Evolutionary conservation across 306 rosid species (phyloP).

Genomic region (Aeschynomene evenia): DNA sequence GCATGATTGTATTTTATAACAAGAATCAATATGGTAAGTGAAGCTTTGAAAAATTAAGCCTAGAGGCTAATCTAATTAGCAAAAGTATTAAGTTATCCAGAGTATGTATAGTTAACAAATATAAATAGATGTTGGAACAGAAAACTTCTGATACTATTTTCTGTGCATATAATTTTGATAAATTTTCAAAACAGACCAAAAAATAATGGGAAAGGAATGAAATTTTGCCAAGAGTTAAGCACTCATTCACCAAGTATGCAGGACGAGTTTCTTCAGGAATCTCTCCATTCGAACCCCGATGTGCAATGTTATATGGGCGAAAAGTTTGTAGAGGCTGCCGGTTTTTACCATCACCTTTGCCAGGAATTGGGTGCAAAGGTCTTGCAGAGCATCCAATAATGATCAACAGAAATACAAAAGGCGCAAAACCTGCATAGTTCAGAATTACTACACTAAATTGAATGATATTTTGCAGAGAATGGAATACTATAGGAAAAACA

Average conservation of each 20-base stretch:
- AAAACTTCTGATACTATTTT: not conserved
- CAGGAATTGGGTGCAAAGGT: constrained; percentile 68
- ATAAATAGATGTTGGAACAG: not conserved
- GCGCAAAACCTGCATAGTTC: constrained; percentile 47
- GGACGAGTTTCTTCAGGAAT: constrained; percentile 85
- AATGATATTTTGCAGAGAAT: not conserved
- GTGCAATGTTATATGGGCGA: constrained; percentile 81
- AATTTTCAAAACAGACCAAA: constrained; percentile 9
- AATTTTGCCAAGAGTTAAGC: constrained; percentile 14
- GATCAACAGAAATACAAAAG: constrained; percentile 45
- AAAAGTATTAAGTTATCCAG: not conserved
- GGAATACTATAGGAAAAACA: not conserved
- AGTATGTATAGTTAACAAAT: constrained; percentile 11
- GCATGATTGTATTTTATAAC: not conserved
- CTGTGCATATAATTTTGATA: not conserved
- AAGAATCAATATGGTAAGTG: not conserved
- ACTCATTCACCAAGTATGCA: constrained; percentile 63
- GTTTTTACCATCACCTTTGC: constrained; percentile 31
- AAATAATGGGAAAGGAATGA: not conserved
- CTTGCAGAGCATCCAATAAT: constrained; percentile 62
- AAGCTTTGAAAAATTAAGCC: not conserved
- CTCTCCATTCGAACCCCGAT: constrained; percentile 95
- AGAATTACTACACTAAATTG: constrained; percentile 6
- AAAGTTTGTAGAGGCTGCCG: constrained; percentile 64
- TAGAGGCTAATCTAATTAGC: not conserved